A percentile compares a stretch with the other conserved stretches of the same genome.
Conservation (phyloP, 106 monocot species). For the Apostasia ramifera region DNA sequence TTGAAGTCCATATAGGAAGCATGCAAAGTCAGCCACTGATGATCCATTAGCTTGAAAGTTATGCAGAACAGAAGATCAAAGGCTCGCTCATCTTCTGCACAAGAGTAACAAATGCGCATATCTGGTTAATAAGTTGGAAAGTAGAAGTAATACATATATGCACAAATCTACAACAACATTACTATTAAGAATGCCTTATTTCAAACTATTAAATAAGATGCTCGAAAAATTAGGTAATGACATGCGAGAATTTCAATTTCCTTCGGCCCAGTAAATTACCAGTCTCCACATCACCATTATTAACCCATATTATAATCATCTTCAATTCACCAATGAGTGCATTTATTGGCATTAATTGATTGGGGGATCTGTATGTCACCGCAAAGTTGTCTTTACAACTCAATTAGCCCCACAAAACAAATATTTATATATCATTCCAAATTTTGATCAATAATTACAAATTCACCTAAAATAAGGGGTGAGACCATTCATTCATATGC, state of each 20-base stretch:
- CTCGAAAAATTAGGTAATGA: neutral
- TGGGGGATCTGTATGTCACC: too few relatives aligned
- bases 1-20: constrained; percentile 15
- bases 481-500: too few relatives aligned
- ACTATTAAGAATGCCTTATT: too few relatives aligned
- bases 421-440: too few relatives aligned
- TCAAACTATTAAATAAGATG: neutral
- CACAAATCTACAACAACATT: neutral
- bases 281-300: neutral
- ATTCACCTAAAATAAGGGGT: too few relatives aligned
- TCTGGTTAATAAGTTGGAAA: neutral
- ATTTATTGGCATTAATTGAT: too few relatives aligned
- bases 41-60: constrained; percentile 13
- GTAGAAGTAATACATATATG: neutral
- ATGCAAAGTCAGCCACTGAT: constrained; percentile 11
- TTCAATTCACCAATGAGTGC: too few relatives aligned
- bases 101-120: neutral
- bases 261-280: neutral
- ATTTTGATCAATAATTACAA: too few relatives aligned
- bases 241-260: neutral
- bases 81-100: constrained; percentile 67
- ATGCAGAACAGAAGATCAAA: constrained; percentile 88
- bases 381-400: too few relatives aligned
- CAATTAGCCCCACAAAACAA: too few relatives aligned
- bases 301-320: too few relatives aligned